These are phyloP conservation scores for Sequoia sempervirens DNA, from an alignment of 75 land plant species.

Conservation along the genomic window DNA sequence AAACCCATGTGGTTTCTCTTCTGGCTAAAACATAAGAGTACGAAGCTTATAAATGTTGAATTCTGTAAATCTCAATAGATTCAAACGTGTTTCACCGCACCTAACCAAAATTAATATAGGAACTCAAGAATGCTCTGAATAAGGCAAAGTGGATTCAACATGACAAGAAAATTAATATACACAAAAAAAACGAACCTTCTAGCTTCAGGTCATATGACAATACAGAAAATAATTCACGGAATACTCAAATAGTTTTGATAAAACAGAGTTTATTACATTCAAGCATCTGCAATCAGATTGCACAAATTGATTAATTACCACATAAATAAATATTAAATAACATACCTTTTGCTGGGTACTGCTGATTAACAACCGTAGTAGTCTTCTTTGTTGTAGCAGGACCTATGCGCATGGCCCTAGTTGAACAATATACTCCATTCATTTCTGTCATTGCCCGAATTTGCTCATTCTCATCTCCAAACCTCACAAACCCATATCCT, in stretches of 20 bases:
- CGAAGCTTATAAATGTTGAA: neutral
- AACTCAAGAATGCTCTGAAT: neutral
- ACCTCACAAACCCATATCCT: conserved; percentile 96
- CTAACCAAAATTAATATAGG: neutral
- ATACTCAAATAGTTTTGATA: neutral
- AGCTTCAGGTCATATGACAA: neutral
- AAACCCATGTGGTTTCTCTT: conserved; percentile 20
- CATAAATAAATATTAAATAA: neutral
- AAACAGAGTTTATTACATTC: neutral
- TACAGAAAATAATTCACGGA: neutral
- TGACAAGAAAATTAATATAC: neutral
- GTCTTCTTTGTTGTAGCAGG: conserved; percentile 81
- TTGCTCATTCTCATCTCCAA: conserved; percentile 83
- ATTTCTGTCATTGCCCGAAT: conserved; percentile 88
- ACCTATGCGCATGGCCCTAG: conserved; percentile 89
- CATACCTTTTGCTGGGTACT: conserved; percentile 25
- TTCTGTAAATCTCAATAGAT: neutral
- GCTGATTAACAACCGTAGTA: conserved; percentile 20
- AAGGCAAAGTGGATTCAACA: neutral
- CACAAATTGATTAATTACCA: neutral
- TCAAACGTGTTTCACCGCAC: neutral
- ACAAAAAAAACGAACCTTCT: no score
- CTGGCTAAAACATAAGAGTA: conserved; percentile 10
- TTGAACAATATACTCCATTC: conserved; percentile 80
- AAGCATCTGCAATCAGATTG: neutral